Evolutionary conservation across 192 early-diverging fungal genomes (phyloP).

Genomic region (Phycomyces nitens): DNA sequence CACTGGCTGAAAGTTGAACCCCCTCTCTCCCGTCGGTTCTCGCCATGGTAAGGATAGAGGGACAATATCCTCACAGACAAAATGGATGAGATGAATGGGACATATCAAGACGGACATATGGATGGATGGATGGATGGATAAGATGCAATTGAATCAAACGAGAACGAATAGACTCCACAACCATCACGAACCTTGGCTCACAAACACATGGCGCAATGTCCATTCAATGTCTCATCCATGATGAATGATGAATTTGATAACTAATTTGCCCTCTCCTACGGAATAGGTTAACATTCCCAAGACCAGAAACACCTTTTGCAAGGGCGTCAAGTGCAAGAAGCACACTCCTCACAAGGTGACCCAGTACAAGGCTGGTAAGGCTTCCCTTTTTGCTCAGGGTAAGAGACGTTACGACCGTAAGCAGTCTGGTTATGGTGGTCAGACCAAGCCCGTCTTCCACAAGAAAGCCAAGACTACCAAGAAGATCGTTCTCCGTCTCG

Average conservation of each 20-base stretch:
- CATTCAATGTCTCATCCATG: too few species aligned
- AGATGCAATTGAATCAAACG: too few species aligned
- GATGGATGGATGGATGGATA: not conserved
- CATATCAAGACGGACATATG: not conserved
- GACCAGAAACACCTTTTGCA: conserved; percentile 99
- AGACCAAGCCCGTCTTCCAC: conserved; percentile 99
- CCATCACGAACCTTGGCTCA: too few species aligned
- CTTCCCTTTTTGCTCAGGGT: conserved; percentile 99
- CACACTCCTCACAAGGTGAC: conserved; percentile 99
- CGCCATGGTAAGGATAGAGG: not conserved
- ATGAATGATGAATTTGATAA: not conserved
- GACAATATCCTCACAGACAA: too few species aligned
- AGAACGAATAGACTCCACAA: too few species aligned
- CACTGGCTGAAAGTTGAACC: not conserved
- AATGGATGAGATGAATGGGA: too few species aligned
- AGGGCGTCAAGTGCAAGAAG: conserved; percentile 94
- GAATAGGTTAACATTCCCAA: conserved; percentile 97
- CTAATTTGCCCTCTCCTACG: not conserved
- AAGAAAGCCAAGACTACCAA: conserved; percentile 99
- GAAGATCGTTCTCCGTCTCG: conserved; percentile 98
- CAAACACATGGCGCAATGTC: too few species aligned
- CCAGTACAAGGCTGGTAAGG: conserved; percentile 99
- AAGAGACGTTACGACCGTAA: conserved; percentile 64
- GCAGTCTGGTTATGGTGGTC: conserved; percentile 99
- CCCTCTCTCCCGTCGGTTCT: conserved; percentile 3